These are phyloP conservation scores for Sapria himalayana DNA, from an alignment of 345 rosid species.

Conservation along the genomic window DNA sequence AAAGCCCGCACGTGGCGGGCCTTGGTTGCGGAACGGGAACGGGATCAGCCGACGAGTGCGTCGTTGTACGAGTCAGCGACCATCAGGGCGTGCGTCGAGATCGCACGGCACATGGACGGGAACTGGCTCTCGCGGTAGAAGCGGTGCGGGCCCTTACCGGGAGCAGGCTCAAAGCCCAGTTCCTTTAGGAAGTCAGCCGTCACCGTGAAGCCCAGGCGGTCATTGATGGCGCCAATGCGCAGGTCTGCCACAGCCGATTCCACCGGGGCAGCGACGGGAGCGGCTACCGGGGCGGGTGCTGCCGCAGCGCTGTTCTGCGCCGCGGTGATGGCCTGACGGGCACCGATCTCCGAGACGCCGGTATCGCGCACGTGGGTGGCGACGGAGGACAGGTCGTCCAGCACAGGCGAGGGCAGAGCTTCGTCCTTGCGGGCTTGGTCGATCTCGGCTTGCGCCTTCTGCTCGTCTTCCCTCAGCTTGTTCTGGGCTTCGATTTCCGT, in stretches of 20 bases:
- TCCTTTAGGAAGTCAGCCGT: not conserved
- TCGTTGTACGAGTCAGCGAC: not conserved
- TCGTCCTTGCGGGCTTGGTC: not conserved
- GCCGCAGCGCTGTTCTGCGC: not conserved
- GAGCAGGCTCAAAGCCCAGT: not conserved
- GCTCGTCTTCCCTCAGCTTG: no score
- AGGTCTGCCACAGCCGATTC: not conserved
- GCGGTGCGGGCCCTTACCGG: not conserved
- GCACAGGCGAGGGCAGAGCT: not conserved
- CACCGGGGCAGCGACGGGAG: not conserved
- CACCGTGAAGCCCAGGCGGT: not conserved
- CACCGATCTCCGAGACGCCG: not conserved
- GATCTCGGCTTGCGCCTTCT: not conserved
- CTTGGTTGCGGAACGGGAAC: not conserved
- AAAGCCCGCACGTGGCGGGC: not conserved
- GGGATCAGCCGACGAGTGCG: not conserved
- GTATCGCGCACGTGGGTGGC: no score
- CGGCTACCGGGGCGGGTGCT: not conserved
- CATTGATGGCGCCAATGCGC: not conserved
- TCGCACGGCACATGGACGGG: not conserved
- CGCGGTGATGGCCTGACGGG: not conserved
- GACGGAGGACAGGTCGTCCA: not conserved
- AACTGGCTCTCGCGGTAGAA: not conserved
- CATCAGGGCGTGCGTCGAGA: not conserved
- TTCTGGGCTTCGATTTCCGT: not conserved